phyloP scores from a whole-genome alignment of 495 filamentous ascomycete species.

The Podospora pseudoanserina region DNA sequence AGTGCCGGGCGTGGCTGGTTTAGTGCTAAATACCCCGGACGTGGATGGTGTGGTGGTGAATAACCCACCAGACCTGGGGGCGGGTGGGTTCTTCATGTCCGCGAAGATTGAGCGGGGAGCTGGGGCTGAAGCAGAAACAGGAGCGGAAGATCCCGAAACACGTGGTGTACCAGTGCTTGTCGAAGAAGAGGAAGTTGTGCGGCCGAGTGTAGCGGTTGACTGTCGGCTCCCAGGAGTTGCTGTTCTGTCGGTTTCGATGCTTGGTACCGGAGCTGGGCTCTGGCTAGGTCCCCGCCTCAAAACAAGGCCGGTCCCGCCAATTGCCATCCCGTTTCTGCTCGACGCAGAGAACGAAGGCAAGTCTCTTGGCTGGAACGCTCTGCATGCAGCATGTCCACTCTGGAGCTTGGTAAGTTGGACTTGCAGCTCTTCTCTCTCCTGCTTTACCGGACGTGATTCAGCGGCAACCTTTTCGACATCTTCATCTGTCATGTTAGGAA shows the following conservation, averaged over 20 bases:
- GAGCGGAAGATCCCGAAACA: no score
- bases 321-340: not conserved
- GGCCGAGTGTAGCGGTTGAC: not conserved
- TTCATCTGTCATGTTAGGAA: conserved; percentile 23
- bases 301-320: not conserved
- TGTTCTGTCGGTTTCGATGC: not conserved
- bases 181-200: not conserved
- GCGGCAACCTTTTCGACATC: conserved; percentile 20
- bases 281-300: not conserved
- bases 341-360: not conserved
- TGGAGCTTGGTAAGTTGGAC: not conserved
- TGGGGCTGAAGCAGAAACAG: no score
- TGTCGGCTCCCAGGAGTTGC: not conserved
- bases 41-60: no score
- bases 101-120: no score
- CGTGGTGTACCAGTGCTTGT: no score
- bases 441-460: conserved; percentile 14
- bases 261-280: not conserved
- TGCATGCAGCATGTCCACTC: not conserved
- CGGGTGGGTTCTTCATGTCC: no score
- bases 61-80: no score
- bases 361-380: not conserved
- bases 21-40: no score
- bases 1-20: no score
- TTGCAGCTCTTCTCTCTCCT: not conserved